Base-by-base conservation (phyloP, 495 filamentous ascomycete genomes). In the Aspergillus cristatus region DNA sequence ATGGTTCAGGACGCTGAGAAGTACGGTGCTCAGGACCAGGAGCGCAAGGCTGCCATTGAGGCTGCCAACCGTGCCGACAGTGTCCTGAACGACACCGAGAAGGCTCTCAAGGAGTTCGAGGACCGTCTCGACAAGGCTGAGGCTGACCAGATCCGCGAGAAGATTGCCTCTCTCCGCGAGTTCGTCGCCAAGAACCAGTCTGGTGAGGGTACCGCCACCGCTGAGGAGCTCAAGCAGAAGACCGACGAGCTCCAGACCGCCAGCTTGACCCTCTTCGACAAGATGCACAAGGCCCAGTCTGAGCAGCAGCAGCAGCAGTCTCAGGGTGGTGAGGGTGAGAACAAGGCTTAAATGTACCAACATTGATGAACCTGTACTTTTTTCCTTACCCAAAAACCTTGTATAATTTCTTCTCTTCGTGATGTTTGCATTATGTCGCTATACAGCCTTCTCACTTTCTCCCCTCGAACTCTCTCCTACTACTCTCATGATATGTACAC, bases 1-100 rank as follows among this genome's bases (percentile, higher is more conserved):
- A 98, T 98, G 91, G 90, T 98, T 55, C 75, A 91, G 47, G 91
- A 96, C 56, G 89, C 91, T 33, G 91, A 97, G 80, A 86, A 86
- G 68, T 97, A 93, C 65, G 86, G 81, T 47, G 91, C 91, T 63
- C 54, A 75, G 47, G 91, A 98, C 63, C 95, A 96, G 81, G 86
- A 93, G 72, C 89, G 91, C 75, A 96, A 94, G 79, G 63, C 76
- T 41, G 82, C 84, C 50, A 98, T 87, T 50, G 91, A 98, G 75
- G 70, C 84, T 43, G 86, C 89, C 72, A 98, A 98, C 81, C 84
- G 86, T 45, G 88, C 91, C 50, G 91, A 98, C 71, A 85, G 82
- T 59, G 90, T 97, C 34, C 60, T 94, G 47, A 96, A 88, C 72
- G 93, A 97, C 56, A 97, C 93, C 25, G 91, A 98, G 77, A 94